These are phyloP conservation scores for Penicillium paxilli DNA, from an alignment of 495 filamentous ascomycete genomes.

Conservation along the genomic window DNA sequence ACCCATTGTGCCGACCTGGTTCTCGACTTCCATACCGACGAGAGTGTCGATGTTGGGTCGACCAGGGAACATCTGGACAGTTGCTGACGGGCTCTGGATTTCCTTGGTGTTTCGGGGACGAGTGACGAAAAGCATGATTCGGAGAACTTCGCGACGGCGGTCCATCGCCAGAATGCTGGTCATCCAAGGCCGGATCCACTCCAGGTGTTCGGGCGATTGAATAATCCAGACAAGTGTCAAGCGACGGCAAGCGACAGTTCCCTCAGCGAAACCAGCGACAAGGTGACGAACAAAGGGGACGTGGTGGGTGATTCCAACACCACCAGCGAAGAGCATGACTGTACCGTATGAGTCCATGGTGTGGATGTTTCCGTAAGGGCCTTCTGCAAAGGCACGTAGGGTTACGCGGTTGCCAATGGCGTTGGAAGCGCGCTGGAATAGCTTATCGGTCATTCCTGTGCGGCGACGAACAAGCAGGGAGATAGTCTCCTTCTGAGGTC, in stretches of 20 bases:
- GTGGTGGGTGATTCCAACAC: conserved; percentile 93
- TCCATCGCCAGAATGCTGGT: conserved; percentile 79
- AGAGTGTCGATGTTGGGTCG: conserved; percentile 79
- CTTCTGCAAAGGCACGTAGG: conserved; percentile 69
- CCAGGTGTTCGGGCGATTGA: conserved; percentile 79
- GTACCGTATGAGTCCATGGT: conserved; percentile 88
- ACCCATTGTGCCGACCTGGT: conserved; percentile 83
- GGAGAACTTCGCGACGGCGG: conserved; percentile 71
- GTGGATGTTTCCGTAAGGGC: conserved; percentile 83
- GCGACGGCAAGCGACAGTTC: conserved; percentile 75
- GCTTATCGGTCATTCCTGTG: conserved; percentile 80
- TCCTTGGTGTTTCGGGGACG: conserved; percentile 72
- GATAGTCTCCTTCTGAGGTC: conserved; percentile 55
- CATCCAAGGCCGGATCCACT: conserved; percentile 96
- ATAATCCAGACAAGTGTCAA: conserved; percentile 89
- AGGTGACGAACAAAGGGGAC: conserved; percentile 85
- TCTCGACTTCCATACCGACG: conserved; percentile 71
- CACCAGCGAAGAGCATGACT: conserved; percentile 84
- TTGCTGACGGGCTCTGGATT: conserved; percentile 65
- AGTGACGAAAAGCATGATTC: conserved; percentile 85
- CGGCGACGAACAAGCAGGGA: conserved; percentile 83
- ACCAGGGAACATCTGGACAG: conserved; percentile 82
- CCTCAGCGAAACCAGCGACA: conserved; percentile 68
- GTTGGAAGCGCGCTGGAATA: conserved; percentile 63
- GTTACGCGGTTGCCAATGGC: conserved; percentile 45